Evolutionary conservation across 2,329 filamentous ascomycete species (phyloP).

Genomic region (Tricladium varicosporioides): DNA sequence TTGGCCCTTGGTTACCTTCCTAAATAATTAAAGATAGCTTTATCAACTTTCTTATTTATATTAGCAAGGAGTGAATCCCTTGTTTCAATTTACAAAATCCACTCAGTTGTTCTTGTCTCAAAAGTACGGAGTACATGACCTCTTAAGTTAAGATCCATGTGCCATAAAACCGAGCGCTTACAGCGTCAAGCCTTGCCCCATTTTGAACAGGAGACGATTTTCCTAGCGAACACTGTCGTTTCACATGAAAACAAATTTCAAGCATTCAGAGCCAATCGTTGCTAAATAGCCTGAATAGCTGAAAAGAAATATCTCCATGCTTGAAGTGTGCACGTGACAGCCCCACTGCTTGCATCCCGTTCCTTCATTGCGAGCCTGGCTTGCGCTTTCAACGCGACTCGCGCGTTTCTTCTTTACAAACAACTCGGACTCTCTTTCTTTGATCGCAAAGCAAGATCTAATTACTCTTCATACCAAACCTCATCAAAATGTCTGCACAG

Average conservation of each 20-base stretch:
- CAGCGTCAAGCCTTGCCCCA: neutral
- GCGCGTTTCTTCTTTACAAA: slow-evolving; percentile 1
- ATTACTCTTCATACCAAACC: neutral
- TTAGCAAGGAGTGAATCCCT: no score
- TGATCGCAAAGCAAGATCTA: neutral
- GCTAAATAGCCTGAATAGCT: neutral
- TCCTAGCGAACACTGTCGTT: neutral
- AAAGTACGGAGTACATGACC: no score
- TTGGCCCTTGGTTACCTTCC: no score
- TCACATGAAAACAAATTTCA: neutral
- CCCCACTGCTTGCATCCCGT: neutral
- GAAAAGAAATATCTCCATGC: neutral
- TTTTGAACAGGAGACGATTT: neutral
- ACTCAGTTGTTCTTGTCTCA: no score
- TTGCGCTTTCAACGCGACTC: neutral
- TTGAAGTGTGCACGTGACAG: neutral
- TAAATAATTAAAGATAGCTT: no score
- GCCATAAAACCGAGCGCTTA: neutral
- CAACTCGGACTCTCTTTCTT: neutral
- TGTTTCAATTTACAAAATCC: no score
- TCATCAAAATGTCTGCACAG: slow-evolving; percentile 42
- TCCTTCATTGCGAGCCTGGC: neutral
- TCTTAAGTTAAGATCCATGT: no score
- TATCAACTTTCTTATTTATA: no score
- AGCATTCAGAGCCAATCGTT: neutral